A percentile compares a stretch with the other conserved stretches of the same genome.
Evolutionary conservation across 805 yeast species (phyloP).

Genomic region (Komagataella phaffii): DNA sequence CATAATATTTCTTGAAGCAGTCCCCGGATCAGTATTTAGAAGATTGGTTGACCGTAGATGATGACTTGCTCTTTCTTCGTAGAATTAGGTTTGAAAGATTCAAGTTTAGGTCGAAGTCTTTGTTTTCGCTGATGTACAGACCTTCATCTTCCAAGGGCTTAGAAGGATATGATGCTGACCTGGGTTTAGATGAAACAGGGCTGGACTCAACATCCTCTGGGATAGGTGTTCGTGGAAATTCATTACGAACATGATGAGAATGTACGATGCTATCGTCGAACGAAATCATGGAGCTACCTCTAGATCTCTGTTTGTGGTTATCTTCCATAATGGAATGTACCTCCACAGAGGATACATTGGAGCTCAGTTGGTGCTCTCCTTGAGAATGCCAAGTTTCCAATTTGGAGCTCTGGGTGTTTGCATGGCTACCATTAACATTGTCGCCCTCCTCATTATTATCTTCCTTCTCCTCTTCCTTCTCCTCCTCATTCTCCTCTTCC

Average conservation of each 20-base stretch:
- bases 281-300: neutral
- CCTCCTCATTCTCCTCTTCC: conserved; percentile 10
- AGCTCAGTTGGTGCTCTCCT: neutral
- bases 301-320: neutral
- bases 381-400: neutral
- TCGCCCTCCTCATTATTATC: conserved; percentile 9
- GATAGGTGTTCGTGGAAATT: neutral
- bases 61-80: neutral
- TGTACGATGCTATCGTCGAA: neutral
- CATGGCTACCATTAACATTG: neutral
- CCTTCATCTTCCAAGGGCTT: neutral
- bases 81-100: neutral
- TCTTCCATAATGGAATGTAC: neutral
- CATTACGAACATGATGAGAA: neutral
- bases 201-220: neutral
- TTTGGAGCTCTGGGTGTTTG: neutral
- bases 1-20: neutral
- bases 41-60: neutral
- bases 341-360: neutral
- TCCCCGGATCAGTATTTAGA: neutral
- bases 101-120: neutral
- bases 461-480: conserved; percentile 10
- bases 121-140: neutral
- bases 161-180: neutral
- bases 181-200: neutral